Percentiles rank a stretch among this genome's conserved stretches.
Conservation (phyloP, 108 stramenopile species). For the Fragilaria radians region DNA sequence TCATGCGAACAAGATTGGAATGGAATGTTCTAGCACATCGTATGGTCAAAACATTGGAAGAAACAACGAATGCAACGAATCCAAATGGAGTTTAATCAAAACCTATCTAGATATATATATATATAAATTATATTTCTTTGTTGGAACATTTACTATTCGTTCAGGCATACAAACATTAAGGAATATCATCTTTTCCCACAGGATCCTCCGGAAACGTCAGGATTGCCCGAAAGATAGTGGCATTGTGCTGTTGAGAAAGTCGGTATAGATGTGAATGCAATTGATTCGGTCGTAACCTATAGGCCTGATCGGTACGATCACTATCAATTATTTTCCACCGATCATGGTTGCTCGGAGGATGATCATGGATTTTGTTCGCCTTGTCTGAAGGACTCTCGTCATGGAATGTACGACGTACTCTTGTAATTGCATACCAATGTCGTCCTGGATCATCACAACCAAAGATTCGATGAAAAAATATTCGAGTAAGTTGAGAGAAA, state of each 20-base stretch:
- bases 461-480: constrained; percentile 11
- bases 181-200: too few species aligned
- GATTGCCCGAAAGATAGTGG: neutral
- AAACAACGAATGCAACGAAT: neutral
- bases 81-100: too few species aligned
- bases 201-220: neutral
- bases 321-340: neutral
- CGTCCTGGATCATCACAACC: constrained; percentile 12
- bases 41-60: constrained; percentile 32
- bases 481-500: too few species aligned
- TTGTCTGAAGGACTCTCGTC: too few species aligned
- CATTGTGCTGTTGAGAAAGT: neutral
- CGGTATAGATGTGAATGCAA: neutral
- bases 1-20: constrained; percentile 81
- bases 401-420: constrained; percentile 5
- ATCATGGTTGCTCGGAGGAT: too few species aligned
- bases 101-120: too few species aligned
- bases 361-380: too few species aligned
- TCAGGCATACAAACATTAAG: too few species aligned
- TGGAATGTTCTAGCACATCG: constrained; percentile 75
- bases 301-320: neutral
- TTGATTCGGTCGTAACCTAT: neutral
- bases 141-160: too few species aligned
- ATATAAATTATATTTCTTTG: too few species aligned
- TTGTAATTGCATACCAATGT: constrained; percentile 41